Evolutionary conservation across 225 moss, liverwort and hornwort species (phyloP).

Genomic region (Bryum argenteum): DNA sequence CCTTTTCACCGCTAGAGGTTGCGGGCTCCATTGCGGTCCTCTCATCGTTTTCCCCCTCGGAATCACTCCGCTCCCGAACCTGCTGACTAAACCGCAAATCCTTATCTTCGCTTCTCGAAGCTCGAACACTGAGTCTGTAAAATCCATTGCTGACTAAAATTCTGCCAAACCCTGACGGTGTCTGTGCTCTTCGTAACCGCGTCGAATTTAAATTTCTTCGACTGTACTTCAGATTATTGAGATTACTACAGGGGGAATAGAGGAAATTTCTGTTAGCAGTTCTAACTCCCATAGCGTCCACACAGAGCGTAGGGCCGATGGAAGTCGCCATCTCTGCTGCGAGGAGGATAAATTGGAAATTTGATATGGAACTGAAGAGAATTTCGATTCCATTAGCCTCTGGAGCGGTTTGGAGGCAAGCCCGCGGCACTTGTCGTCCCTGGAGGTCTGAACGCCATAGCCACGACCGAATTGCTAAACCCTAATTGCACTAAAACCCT

Average conservation of each 20-base stretch:
- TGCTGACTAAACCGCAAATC: constrained; percentile 45
- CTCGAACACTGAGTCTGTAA: constrained; percentile 20
- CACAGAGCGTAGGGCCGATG: constrained; percentile 37
- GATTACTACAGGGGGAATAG: neutral
- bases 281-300: constrained; percentile 19
- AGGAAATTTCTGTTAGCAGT: neutral
- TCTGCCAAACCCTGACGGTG: constrained; percentile 4
- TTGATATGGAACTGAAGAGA: neutral
- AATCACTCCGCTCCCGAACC: constrained; percentile 50
- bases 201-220: constrained; percentile 8
- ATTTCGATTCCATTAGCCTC: neutral
- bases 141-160: constrained; percentile 6
- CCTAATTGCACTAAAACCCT: constrained; percentile 22
- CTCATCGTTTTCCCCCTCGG: constrained; percentile 26
- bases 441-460: constrained; percentile 19
- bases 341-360: neutral
- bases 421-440: neutral
- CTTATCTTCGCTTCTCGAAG: constrained; percentile 34
- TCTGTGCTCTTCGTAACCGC: neutral
- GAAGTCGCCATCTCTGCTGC: constrained; percentile 33
- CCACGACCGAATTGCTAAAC: constrained; percentile 6
- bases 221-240: neutral
- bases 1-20: constrained; percentile 13
- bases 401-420: neutral
- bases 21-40: neutral